Percentiles rank a stretch among this genome's conserved stretches.
phyloP scores from a whole-genome alignment of 2,329 filamentous ascomycete genomes.

The Colletotrichum shisoi region DNA sequence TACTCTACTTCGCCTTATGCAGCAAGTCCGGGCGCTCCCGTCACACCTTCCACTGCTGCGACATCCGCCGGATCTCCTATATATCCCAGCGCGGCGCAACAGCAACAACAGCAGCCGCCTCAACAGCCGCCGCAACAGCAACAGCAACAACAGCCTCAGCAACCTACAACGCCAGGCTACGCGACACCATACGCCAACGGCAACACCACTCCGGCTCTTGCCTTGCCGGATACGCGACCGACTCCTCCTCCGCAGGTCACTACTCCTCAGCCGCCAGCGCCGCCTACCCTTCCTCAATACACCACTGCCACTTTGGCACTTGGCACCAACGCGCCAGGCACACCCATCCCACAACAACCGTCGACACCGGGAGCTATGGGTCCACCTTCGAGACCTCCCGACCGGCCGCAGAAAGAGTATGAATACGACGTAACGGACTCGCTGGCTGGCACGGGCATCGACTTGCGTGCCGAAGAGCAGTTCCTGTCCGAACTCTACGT shows the following conservation, averaged over 20 bases:
- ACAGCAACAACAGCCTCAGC: slow-evolving; percentile 34
- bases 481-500: slow-evolving; percentile 75
- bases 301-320: slow-evolving; percentile 41
- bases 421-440: slow-evolving; percentile 83
- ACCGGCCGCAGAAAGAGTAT: slow-evolving; percentile 68
- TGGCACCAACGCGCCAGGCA: slow-evolving; percentile 23
- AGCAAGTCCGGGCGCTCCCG: slow-evolving; percentile 55
- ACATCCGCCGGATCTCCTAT: slow-evolving; percentile 50
- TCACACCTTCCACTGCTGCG: slow-evolving; percentile 52
- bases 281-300: slow-evolving; percentile 39
- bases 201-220: slow-evolving; percentile 45
- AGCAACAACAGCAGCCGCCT: slow-evolving; percentile 1
- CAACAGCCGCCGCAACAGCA: slow-evolving; percentile 15
- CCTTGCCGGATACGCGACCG: slow-evolving; percentile 40
- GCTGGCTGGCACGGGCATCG: slow-evolving; percentile 83
- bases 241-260: slow-evolving; percentile 41
- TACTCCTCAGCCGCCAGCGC: slow-evolving; percentile 35
- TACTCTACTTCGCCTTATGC: slow-evolving; percentile 63
- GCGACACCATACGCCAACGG: slow-evolving; percentile 53
- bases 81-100: slow-evolving; percentile 41
- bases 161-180: slow-evolving; percentile 45
- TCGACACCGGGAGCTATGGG: slow-evolving; percentile 59
- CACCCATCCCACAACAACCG: slow-evolving; percentile 36
- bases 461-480: slow-evolving; percentile 86
- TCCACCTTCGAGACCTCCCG: slow-evolving; percentile 67